These are phyloP conservation scores for Luvunga scandens DNA, from an alignment of 345 rosid genomes.

Conservation along the genomic window DNA sequence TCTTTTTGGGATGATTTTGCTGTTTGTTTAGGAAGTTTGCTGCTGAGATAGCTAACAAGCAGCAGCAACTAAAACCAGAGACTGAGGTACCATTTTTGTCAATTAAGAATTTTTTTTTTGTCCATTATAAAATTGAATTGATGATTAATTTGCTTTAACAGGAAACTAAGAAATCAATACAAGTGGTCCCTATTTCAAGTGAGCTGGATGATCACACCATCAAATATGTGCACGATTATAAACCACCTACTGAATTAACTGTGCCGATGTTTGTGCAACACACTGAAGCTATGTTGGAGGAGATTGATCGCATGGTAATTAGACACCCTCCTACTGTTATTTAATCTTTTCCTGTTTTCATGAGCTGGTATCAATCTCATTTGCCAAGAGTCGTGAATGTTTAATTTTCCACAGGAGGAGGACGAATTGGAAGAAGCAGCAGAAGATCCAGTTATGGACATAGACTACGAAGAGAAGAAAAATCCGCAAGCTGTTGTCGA, in stretches of 20 bases:
- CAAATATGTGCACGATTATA: slow-evolving; percentile 49
- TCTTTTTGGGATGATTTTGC: slow-evolving; percentile 5
- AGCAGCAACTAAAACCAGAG: slow-evolving; percentile 44
- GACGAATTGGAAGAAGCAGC: slow-evolving; percentile 80
- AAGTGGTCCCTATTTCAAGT: slow-evolving; percentile 21
- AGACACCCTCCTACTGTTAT: background rate
- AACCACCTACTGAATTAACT: slow-evolving; percentile 39
- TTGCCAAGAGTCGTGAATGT: background rate
- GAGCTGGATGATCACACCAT: slow-evolving; percentile 41
- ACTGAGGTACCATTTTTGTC: slow-evolving; percentile 29
- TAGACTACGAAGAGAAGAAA: slow-evolving; percentile 64
- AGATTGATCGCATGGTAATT: slow-evolving; percentile 81
- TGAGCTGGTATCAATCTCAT: background rate
- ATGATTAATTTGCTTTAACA: slow-evolving; percentile 16
- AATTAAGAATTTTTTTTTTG: slow-evolving; percentile 4
- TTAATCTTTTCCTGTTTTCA: background rate
- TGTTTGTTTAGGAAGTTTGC: slow-evolving; percentile 63
- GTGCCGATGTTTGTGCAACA: slow-evolving; percentile 88
- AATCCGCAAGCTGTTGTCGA: slow-evolving; percentile 81
- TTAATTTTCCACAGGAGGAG: slow-evolving; percentile 52
- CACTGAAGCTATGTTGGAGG: slow-evolving; percentile 85
- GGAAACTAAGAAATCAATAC: slow-evolving; percentile 44
- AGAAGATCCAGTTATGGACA: slow-evolving; percentile 57
- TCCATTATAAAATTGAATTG: background rate
- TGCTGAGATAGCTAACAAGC: slow-evolving; percentile 72